A percentile compares a stretch with the other conserved stretches of the same genome.
phyloP scores from a whole-genome alignment of 2,329 filamentous ascomycete genomes.

The Coniosporium tulheliwenetii region DNA sequence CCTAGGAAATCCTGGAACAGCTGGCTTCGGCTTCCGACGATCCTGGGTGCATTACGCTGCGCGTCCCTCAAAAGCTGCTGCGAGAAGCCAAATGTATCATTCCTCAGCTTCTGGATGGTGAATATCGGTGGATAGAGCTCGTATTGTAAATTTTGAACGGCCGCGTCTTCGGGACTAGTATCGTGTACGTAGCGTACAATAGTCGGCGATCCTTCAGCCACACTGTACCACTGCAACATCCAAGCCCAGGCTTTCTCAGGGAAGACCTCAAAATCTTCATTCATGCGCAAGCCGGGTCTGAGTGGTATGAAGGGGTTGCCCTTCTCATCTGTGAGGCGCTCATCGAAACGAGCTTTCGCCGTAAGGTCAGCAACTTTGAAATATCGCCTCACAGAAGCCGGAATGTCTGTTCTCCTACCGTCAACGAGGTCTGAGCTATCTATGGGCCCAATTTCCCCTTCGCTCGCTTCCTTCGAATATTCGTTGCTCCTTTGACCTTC shows the following conservation, averaged over 20 bases:
- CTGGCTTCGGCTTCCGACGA: constrained; percentile 57
- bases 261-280: constrained; percentile 63
- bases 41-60: constrained; percentile 41
- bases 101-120: constrained; percentile 64
- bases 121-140: constrained; percentile 78
- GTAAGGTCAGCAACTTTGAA: too few relatives aligned
- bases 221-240: constrained; percentile 68
- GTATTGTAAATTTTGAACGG: constrained; percentile 53
- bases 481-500: constrained; percentile 40
- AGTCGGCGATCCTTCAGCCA: constrained; percentile 51
- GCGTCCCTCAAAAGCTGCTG: constrained; percentile 3
- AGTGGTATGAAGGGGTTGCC: constrained; percentile 52
- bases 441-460: constrained; percentile 59
- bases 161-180: constrained; percentile 43
- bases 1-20: constrained; percentile 62
- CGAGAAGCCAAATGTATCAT: constrained; percentile 29
- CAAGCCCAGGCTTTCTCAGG: constrained; percentile 69
- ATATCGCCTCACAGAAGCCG: not conserved
- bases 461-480: constrained; percentile 40
- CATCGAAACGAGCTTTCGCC: constrained; percentile 5
- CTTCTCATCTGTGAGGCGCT: constrained; percentile 16
- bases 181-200: constrained; percentile 69
- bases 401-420: constrained; percentile 6
- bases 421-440: constrained; percentile 71
- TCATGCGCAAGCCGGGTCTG: constrained; percentile 45